Base-by-base conservation (phyloP, 768 basidiomycete species). In the Amylocystis lapponica region DNA sequence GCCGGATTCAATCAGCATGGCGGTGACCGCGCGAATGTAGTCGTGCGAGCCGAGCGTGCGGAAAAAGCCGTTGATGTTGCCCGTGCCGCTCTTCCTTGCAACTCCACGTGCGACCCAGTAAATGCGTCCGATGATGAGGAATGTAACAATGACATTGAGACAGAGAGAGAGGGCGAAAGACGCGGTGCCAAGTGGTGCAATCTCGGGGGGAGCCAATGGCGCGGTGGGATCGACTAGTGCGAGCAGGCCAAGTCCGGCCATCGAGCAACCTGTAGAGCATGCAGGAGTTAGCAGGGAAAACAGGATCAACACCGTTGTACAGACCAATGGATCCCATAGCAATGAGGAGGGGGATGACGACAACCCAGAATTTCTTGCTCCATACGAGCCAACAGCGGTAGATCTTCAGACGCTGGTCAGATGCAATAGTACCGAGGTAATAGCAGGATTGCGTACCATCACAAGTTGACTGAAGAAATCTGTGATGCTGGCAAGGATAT, bases 361-460 rank as follows among this genome's bases (percentile, higher is more conserved):
- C 36, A 25, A 71, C 35, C 43, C 55, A 60, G 43, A 60, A 61
- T 27, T 60, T 65, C 38, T 48, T 53, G 1, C 50, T 59, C 67
- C 69, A 72, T 33, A 72, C 35, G 46, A 66, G 50, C 61, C 66
- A 72, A 52, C 67, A 70, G 26, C 72, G 71, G 43, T 70, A 71
- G 22, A 67, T 48, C n/a, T n/a, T n/a, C n/a, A n/a, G n/a, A n/a
- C n/a, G n/a, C n/a, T n/a, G n/a, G n/a, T n/a, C n/a, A n/a, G n/a
- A n/a, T n/a, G n/a, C n/a, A n/a, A n/a, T n/a, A n/a, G n/a, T n/a
- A n/a, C n/a, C n/a, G n/a, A n/a, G n/a, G n/a, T n/a, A n/a, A n/a
- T n/a, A n/a, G n/a, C n/a, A n/a, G n/a, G n/a, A n/a, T n/a, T n/a
- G n/a, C n/a, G n/a, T n/a, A n/a, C n/a, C n/a, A n/a, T n/a, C n/a